Evolutionary conservation across 345 rosid genomes (phyloP).

Genomic region (Dimocarpus longan): DNA sequence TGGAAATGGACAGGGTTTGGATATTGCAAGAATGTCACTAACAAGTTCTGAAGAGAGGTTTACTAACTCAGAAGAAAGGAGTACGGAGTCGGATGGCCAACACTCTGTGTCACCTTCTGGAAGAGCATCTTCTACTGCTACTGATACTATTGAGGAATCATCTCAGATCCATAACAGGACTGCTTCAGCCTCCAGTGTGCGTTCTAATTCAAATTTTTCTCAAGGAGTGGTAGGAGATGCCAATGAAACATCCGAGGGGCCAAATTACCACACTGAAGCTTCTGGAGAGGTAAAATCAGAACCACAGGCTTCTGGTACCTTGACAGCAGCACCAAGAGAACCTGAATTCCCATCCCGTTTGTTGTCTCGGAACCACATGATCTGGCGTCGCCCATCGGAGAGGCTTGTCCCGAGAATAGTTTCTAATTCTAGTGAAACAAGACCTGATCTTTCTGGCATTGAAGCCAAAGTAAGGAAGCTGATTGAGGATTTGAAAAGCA

Average conservation of each 20-base stretch:
- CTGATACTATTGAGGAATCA: slow-evolving; percentile 38
- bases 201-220: slow-evolving; percentile 51
- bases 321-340: slow-evolving; percentile 50
- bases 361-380: slow-evolving; percentile 53
- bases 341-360: slow-evolving; percentile 58
- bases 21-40: slow-evolving; percentile 50
- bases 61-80: slow-evolving; percentile 46
- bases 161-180: slow-evolving; percentile 58
- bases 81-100: slow-evolving; percentile 46
- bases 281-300: slow-evolving; percentile 78
- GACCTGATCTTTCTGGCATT: slow-evolving; percentile 75
- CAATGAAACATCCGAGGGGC: slow-evolving; percentile 58
- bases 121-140: slow-evolving; percentile 47
- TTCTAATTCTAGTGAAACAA: slow-evolving; percentile 65
- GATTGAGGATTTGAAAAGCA: slow-evolving; percentile 62
- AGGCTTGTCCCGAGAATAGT: slow-evolving; percentile 71
- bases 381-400: slow-evolving; percentile 80
- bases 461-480: slow-evolving; percentile 71
- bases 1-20: slow-evolving; percentile 55
- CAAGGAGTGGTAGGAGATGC: slow-evolving; percentile 52
- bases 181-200: slow-evolving; percentile 56
- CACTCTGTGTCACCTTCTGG: slow-evolving; percentile 53
- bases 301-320: slow-evolving; percentile 40
- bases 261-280: slow-evolving; percentile 67
- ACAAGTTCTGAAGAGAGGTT: slow-evolving; percentile 56